phyloP scores from a whole-genome alignment of 116 monocot genomes.

The Cymodocea nodosa region DNA sequence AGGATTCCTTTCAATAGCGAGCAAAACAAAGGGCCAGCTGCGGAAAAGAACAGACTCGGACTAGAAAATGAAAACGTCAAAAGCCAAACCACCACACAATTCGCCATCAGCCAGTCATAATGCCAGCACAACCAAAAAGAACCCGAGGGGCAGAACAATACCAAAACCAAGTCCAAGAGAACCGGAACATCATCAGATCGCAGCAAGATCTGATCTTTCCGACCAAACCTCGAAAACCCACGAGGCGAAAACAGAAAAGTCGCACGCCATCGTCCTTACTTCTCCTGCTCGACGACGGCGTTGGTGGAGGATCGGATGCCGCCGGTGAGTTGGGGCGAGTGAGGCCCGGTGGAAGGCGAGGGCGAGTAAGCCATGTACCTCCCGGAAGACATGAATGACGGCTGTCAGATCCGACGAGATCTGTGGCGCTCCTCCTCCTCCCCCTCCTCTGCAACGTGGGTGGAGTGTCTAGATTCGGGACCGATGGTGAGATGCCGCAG shows the following conservation, averaged over 20 bases:
- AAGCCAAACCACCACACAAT: neutral
- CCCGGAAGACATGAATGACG: slow-evolving; percentile 28
- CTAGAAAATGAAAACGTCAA: neutral
- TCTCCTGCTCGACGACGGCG: slow-evolving; percentile 55
- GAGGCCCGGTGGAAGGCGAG: slow-evolving; percentile 42
- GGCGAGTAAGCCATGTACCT: slow-evolving; percentile 70
- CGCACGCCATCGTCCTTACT: slow-evolving; percentile 9
- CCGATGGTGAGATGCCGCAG: neutral
- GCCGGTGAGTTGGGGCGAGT: slow-evolving; percentile 36
- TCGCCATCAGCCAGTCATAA: neutral
- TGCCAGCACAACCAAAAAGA: neutral
- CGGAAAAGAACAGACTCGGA: neutral
- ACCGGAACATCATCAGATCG: neutral
- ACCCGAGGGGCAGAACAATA: neutral
- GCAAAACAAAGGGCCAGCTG: neutral
- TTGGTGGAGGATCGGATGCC: slow-evolving; percentile 36
- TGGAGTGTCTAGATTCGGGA: too few relatives aligned
- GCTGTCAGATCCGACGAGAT: slow-evolving; percentile 2
- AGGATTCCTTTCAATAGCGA: neutral
- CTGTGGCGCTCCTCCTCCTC: neutral
- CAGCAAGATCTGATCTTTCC: slow-evolving; percentile 7
- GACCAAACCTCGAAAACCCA: neutral
- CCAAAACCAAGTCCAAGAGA: neutral
- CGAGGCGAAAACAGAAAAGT: neutral
- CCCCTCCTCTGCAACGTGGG: neutral